Evolutionary conservation across 306 rosid species (phyloP), one percentile per base, ranked within the genome.

Genomic region (Fragaria iinumae): DNA sequence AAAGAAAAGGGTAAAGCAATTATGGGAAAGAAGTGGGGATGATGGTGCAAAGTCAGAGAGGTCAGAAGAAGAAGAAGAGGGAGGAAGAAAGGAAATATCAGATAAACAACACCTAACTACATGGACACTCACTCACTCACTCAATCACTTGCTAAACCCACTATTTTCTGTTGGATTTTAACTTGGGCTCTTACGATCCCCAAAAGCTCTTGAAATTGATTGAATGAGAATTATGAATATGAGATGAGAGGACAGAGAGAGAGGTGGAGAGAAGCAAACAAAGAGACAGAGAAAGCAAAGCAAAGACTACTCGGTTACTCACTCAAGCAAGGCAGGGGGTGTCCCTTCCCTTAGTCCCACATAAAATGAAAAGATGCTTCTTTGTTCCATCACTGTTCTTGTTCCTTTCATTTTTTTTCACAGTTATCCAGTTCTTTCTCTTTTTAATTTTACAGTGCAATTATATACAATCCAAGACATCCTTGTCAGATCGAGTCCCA

Each of bases 21-120:
- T 77, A 77, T 77, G 89, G 84, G 62, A 59, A 80, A 73, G 80
- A 79, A 64, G 84, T 43, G 83, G 76, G 67, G 76, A 77, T 76
- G 84, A 82, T 77, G 78, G 84, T 69, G 84, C 21, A 63, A 87
- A 83, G 87, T 83, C 87, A 79, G 82, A 76, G 73, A 34, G 79
- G 55, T 25, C 78, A 60, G 78, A 59, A 2, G 12, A 27, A 5
- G 36, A 25, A 11, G 34, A 59, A 25, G 65, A 2, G 0, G 32
- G 3, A 76, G 66, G 21, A 45, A 45, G 9, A 8, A 45, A 45
- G 5, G 48, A 34, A 47, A 41, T 72, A 49, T 44, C 55, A 72
- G 69, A 21, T 44, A 80, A 72, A 47, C 18, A 48, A 25, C 34
- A 17, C 44, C 67, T 5, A 62, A 12, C 38, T 12, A 12, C 4